phyloP scores from a whole-genome alignment of 2,329 filamentous ascomycete species.

The Arthrinium phaeospermum region DNA sequence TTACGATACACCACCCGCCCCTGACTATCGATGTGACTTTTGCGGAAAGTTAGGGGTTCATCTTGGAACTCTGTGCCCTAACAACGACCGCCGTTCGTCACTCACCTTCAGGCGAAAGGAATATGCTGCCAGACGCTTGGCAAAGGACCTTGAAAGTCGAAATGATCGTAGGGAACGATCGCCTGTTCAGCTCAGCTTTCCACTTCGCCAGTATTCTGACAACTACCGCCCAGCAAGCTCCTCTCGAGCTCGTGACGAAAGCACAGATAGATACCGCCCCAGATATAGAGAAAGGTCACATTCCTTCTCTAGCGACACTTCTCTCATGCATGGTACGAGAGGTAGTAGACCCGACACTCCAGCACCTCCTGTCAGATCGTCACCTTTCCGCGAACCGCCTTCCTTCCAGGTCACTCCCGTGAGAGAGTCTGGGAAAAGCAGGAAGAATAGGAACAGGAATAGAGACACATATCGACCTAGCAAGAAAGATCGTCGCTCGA shows the following conservation, averaged over 20 bases:
- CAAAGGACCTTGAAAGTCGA: neutral
- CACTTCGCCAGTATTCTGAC: conserved; percentile 15
- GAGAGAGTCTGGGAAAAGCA: neutral
- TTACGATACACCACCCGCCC: conserved; percentile 40
- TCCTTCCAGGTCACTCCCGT: neutral
- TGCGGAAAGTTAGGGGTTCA: conserved; percentile 43
- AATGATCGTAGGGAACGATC: conserved; percentile 11
- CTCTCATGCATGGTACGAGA: neutral
- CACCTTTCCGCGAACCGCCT: neutral
- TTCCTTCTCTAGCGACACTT: neutral
- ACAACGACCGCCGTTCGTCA: conserved; percentile 33
- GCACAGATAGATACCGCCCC: conserved; percentile 6
- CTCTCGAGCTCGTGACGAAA: neutral
- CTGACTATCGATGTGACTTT: conserved; percentile 41
- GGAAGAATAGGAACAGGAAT: neutral
- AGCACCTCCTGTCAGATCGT: neutral
- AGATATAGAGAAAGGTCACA: neutral
- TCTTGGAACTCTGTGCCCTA: conserved; percentile 44
- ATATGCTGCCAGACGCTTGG: neutral
- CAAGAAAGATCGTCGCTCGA: neutral
- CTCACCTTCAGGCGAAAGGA: neutral
- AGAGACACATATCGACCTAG: neutral
- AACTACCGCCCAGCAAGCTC: neutral
- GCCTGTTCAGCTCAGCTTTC: neutral
- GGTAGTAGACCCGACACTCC: neutral